A percentile compares a stretch with the other conserved stretches of the same genome.
Evolutionary conservation across 805 yeast genomes (phyloP).

Genomic region (Metschnikowia cubensis): DNA sequence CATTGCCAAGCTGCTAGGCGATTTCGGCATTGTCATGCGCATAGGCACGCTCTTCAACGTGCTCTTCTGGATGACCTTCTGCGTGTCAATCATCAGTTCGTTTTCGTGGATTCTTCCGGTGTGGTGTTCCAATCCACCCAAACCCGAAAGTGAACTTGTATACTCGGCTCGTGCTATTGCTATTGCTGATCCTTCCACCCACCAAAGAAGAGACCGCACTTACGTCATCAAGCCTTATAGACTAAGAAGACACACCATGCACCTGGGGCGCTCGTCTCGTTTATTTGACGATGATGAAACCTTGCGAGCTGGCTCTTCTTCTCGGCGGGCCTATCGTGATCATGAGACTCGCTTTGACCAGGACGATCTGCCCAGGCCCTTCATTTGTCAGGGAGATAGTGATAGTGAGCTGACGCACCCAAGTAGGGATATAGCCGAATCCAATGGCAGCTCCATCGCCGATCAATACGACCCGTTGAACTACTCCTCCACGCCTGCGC

Average conservation of each 20-base stretch:
- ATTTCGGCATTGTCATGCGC: slow-evolving; percentile 44
- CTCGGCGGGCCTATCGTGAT: background rate
- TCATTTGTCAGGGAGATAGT: background rate
- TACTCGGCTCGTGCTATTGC: background rate
- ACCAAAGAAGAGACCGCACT: background rate
- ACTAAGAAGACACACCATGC: background rate
- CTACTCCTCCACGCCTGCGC: background rate
- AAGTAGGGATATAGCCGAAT: background rate
- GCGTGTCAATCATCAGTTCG: slow-evolving; percentile 22
- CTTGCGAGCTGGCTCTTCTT: slow-evolving; percentile 14
- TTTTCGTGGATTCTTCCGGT: slow-evolving; percentile 34
- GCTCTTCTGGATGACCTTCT: slow-evolving; percentile 37
- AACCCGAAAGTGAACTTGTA: slow-evolving; percentile 19
- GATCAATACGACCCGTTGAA: background rate
- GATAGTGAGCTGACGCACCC: background rate
- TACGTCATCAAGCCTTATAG: slow-evolving; percentile 7
- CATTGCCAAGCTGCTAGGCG: slow-evolving; percentile 25
- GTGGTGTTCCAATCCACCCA: slow-evolving; percentile 52
- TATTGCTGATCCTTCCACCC: background rate
- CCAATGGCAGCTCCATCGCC: background rate
- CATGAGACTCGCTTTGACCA: background rate
- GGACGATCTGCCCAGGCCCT: background rate
- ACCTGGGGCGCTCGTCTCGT: slow-evolving; percentile 5
- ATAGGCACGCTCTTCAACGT: slow-evolving; percentile 42
- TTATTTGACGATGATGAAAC: slow-evolving; percentile 15